Evolutionary conservation across 331 rosid species (phyloP).

Genomic region (Quercus tomentella): DNA sequence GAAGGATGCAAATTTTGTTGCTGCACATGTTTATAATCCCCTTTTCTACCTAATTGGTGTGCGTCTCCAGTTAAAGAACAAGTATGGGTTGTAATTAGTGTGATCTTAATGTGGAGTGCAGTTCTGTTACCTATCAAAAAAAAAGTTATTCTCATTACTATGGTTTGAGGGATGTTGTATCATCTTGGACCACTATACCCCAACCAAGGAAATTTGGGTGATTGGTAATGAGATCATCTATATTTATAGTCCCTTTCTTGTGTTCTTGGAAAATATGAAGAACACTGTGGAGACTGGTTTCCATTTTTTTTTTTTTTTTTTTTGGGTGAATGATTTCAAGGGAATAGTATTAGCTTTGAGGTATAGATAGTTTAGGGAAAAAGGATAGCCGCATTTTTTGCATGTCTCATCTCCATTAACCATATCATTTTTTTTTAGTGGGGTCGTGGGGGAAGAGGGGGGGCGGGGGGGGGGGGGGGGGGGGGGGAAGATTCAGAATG

Average conservation of each 20-base stretch:
- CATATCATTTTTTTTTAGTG: not conserved
- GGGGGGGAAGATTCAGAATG: not conserved
- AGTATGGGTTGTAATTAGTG: not conserved
- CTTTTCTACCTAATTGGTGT: not conserved
- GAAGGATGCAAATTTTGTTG: not conserved
- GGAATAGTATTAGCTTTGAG: too few species aligned
- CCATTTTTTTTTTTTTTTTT: not conserved
- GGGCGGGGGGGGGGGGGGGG: too few species aligned
- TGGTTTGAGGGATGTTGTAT: not conserved
- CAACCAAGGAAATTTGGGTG: not conserved
- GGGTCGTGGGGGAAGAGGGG: too few species aligned
- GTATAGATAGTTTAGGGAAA: too few species aligned
- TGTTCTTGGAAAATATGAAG: not conserved
- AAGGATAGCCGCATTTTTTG: too few species aligned
- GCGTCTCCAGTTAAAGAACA: not conserved
- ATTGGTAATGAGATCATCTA: not conserved
- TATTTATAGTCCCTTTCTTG: not conserved
- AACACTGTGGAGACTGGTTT: not conserved
- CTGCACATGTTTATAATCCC: too few species aligned
- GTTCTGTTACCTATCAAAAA: too few species aligned
- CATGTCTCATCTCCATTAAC: not conserved
- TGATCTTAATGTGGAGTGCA: not conserved
- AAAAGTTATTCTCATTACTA: not conserved
- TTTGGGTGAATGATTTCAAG: not conserved
- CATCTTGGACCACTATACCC: not conserved